Evolutionary conservation across 2,329 filamentous ascomycete species (phyloP), one percentile per base, ranked within the genome.

Genomic region (Talaromyces sp.): DNA sequence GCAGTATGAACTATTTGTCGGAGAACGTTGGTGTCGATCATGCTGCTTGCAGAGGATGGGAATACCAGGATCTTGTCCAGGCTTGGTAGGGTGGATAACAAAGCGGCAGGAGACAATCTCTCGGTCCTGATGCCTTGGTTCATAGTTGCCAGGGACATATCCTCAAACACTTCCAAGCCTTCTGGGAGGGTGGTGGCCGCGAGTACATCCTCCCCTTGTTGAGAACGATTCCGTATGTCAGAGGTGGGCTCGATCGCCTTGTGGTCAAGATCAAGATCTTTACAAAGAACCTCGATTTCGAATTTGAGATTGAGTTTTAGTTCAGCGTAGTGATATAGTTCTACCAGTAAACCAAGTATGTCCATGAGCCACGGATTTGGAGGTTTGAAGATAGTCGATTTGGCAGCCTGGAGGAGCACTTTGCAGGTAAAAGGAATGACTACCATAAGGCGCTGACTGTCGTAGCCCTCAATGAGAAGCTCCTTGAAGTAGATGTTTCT

Each of bases 351-450:
- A 65, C 91, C 86, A 60, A 99, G 87, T 59, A 99, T 95, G 69
- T 99, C 95, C 90, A 97, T 96, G 52, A 97, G 76, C 95, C 95
- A 99, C 1, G 95, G 95, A 69, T 99, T 99, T 1, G 95, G 95
- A 10, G 94, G 93, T 61, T 88, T 89, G 79, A 99, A 99, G 9
- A 98, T 89, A 12, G 89, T 90, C 0, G 95, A 98, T 57, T 87
- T 85, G 42, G 87, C 87, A 23, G 92, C 93, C 73, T 97, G 92
- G 27, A 89, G 85, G 27, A 99, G 81, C 5, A 97, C 92, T 76
- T 97, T 98, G 85, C 95, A 99, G 59, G 96, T 95, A 74, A 99
- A 99, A 0, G 95, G 95, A 63, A 99, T 96, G 55, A 95, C 94
- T 44, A 98, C 87, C 44, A 96, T 85, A 33, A 99, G 83, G 56